phyloP scores from a whole-genome alignment of 495 filamentous ascomycete species.

The Hypoxylon fuscum region DNA sequence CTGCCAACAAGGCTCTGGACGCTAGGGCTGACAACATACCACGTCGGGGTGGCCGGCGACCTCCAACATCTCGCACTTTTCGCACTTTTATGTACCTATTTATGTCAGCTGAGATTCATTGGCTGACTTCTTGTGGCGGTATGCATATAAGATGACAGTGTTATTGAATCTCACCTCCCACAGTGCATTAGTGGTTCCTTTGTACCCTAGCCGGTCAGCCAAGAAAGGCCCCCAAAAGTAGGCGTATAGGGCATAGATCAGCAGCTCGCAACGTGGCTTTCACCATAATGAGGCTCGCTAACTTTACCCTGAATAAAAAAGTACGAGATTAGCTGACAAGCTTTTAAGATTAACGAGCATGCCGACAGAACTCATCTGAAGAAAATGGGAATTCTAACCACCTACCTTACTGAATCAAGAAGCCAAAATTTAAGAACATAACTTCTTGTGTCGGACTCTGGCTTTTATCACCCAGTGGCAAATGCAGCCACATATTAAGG shows the following conservation, averaged over 20 bases:
- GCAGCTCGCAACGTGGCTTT: constrained; percentile 9
- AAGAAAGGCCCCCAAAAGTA: constrained; percentile 6
- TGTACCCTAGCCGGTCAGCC: constrained; percentile 14
- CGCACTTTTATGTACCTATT: constrained; percentile 19
- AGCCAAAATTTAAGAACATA: no score
- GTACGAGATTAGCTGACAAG: neutral
- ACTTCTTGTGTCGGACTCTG: no score
- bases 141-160: constrained; percentile 18
- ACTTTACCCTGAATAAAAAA: neutral
- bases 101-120: constrained; percentile 29
- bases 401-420: neutral
- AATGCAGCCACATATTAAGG: no score
- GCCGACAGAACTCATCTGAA: no score
- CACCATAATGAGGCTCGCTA: constrained; percentile 2
- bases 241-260: constrained; percentile 3
- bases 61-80: neutral
- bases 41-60: constrained; percentile 12
- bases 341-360: neutral
- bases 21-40: constrained; percentile 25
- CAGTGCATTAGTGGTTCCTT: constrained; percentile 12
- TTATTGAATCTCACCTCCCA: constrained; percentile 24
- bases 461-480: no score
- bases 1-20: constrained; percentile 12
- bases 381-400: neutral
- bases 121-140: constrained; percentile 8